Percentiles rank a stretch among this genome's conserved stretches.
Evolutionary conservation across 495 filamentous ascomycete genomes (phyloP).

Genomic region (Lentithecium fluviatile): DNA sequence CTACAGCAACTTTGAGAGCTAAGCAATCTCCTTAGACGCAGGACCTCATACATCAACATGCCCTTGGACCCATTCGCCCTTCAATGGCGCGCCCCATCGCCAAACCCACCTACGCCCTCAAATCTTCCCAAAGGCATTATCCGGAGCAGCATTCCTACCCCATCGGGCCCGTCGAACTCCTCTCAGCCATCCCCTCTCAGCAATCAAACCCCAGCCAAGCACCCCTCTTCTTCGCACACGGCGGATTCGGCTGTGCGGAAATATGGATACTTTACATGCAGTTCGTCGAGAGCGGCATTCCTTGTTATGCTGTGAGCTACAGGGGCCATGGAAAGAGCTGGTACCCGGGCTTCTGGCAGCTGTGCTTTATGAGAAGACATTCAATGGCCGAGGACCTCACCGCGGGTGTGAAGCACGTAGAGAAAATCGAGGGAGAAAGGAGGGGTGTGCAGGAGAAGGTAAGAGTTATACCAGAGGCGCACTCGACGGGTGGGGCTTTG

Average conservation of each 20-base stretch:
- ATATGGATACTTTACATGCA: slow-evolving; percentile 51
- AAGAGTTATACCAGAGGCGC: slow-evolving; percentile 48
- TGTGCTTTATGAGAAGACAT: slow-evolving; percentile 42
- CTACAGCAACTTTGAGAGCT: no score
- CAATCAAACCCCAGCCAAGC: background rate
- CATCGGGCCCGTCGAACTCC: slow-evolving; percentile 47
- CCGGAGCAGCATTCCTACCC: slow-evolving; percentile 41
- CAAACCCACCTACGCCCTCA: slow-evolving; percentile 19
- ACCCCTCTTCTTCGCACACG: slow-evolving; percentile 47
- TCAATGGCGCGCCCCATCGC: slow-evolving; percentile 23
- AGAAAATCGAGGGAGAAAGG: slow-evolving; percentile 20
- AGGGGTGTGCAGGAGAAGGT: slow-evolving; percentile 24
- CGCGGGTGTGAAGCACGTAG: slow-evolving; percentile 41
- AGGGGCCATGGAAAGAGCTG: slow-evolving; percentile 54
- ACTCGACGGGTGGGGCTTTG: slow-evolving; percentile 51
- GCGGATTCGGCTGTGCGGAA: slow-evolving; percentile 48
- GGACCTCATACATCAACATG: slow-evolving; percentile 3
- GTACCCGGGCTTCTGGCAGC: slow-evolving; percentile 46
- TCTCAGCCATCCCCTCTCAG: slow-evolving; percentile 28
- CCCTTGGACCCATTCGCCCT: slow-evolving; percentile 29
- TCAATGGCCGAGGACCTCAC: slow-evolving; percentile 48
- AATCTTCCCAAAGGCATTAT: slow-evolving; percentile 40
- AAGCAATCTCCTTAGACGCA: background rate
- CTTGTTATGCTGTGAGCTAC: slow-evolving; percentile 52
- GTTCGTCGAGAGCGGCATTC: slow-evolving; percentile 43